These are phyloP conservation scores for Oropetium thomaeum DNA, from an alignment of 176 grass and related monocot genomes.

Conservation along the genomic window DNA sequence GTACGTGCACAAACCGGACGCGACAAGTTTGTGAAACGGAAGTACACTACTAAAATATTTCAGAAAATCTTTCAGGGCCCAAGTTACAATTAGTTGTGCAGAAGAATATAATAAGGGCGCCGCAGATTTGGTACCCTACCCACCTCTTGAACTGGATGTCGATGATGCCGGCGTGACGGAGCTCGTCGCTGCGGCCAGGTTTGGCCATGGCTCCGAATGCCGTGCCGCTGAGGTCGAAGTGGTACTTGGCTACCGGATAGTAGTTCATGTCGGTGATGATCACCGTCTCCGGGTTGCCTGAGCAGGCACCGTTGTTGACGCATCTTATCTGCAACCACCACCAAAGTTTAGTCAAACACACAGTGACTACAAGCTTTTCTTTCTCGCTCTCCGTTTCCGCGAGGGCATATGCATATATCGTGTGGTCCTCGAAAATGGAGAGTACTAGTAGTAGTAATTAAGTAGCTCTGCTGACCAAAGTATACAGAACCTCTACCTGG, in stretches of 20 bases:
- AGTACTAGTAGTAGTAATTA: too few species aligned
- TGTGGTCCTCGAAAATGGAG: neutral
- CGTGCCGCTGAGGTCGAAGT: constrained; percentile 73
- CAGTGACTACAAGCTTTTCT: neutral
- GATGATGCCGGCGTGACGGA: constrained; percentile 58
- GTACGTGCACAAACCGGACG: neutral
- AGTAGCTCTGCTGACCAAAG: neutral
- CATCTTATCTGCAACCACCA: constrained; percentile 45
- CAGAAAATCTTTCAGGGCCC: constrained; percentile 27
- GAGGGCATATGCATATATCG: neutral
- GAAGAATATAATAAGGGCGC: constrained; percentile 18
- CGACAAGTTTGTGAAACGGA: constrained; percentile 4
- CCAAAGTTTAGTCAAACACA: neutral
- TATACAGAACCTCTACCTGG: constrained; percentile 31
- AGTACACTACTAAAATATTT: neutral
- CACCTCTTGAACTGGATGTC: constrained; percentile 60
- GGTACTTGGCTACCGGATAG: constrained; percentile 43
- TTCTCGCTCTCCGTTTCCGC: neutral
- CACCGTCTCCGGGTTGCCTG: constrained; percentile 58
- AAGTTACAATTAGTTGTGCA: constrained; percentile 3
- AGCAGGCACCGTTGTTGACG: constrained; percentile 39
- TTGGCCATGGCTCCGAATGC: constrained; percentile 64
- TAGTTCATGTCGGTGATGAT: constrained; percentile 74
- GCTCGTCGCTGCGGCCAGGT: constrained; percentile 41
- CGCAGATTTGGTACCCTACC: neutral